phyloP scores from a whole-genome alignment of 2,329 filamentous ascomycete genomes.

The Fusarium sp. region DNA sequence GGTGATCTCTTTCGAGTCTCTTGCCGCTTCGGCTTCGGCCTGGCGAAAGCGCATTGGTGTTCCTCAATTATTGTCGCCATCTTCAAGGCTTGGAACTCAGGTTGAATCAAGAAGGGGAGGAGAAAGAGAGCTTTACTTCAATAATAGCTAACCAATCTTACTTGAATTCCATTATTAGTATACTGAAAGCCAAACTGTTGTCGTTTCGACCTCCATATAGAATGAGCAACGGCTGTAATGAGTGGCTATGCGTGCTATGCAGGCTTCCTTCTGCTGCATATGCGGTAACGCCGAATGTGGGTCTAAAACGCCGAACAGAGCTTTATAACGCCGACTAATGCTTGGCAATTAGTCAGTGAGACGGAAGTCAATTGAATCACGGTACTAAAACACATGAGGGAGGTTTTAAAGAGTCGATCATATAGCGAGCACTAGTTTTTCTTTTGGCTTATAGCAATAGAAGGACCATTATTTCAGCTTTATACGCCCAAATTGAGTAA shows the following conservation, averaged over 20 bases:
- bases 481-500: background rate
- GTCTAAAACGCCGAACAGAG: background rate
- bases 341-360: background rate
- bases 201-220: background rate
- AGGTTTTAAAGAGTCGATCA: background rate
- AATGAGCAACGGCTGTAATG: background rate
- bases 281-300: background rate
- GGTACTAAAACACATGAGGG: fast-evolving
- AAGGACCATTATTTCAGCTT: background rate
- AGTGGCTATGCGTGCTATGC: no score
- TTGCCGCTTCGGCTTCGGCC: background rate
- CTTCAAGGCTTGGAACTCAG: background rate
- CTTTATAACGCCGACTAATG: background rate
- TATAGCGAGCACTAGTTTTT: background rate
- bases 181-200: background rate
- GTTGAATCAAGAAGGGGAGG: background rate
- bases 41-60: background rate
- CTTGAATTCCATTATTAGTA: background rate
- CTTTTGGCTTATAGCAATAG: fast-evolving
- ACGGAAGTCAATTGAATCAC: background rate
- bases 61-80: background rate
- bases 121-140: background rate
- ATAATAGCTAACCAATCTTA: background rate
- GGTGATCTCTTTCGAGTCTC: constrained; percentile 3
- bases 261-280: no score